phyloP scores from a whole-genome alignment of 2,329 filamentous ascomycete genomes.

The Raffaelea deltoideospora region DNA sequence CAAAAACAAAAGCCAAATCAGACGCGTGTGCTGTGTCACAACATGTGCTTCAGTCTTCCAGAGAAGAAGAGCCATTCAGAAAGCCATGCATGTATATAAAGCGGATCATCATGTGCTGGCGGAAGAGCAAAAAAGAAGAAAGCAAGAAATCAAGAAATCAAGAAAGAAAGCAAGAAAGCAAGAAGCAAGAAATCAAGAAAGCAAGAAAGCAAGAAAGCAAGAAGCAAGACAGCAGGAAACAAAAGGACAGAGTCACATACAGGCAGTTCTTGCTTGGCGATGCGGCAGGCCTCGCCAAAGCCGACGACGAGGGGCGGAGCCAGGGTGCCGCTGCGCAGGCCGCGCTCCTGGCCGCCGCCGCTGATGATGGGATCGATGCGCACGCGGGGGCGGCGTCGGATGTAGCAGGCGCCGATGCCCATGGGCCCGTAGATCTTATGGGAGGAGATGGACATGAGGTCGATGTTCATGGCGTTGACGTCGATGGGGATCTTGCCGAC shows the following conservation, averaged over 20 bases:
- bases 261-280: slow-evolving; percentile 77
- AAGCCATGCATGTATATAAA: slow-evolving; percentile 79
- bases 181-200: neutral
- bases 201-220: slow-evolving; percentile 2
- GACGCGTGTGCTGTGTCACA: slow-evolving; percentile 55
- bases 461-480: slow-evolving; percentile 95
- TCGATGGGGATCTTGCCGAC: slow-evolving; percentile 97
- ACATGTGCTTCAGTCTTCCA: slow-evolving; percentile 36
- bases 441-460: slow-evolving; percentile 95
- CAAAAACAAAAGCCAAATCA: slow-evolving; percentile 23
- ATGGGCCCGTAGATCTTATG: slow-evolving; percentile 99
- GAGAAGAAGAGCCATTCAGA: slow-evolving; percentile 63
- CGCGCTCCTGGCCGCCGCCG: slow-evolving; percentile 90
- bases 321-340: slow-evolving; percentile 83
- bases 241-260: slow-evolving; percentile 40
- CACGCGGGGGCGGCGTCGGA: slow-evolving; percentile 81
- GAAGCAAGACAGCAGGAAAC: slow-evolving; percentile 1
- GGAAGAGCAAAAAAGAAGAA: slow-evolving; percentile 5
- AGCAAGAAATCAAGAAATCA: slow-evolving; percentile 3
- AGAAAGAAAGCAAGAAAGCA: slow-evolving; percentile 4
- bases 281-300: slow-evolving; percentile 88
- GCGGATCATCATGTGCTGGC: slow-evolving; percentile 85
- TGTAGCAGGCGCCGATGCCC: slow-evolving; percentile 91
- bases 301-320: slow-evolving; percentile 80
- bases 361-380: slow-evolving; percentile 92